Percentiles rank a stretch among this genome's conserved stretches.
phyloP scores from a whole-genome alignment of 768 basidiomycete species.

The Multifurca ochricompacta region DNA sequence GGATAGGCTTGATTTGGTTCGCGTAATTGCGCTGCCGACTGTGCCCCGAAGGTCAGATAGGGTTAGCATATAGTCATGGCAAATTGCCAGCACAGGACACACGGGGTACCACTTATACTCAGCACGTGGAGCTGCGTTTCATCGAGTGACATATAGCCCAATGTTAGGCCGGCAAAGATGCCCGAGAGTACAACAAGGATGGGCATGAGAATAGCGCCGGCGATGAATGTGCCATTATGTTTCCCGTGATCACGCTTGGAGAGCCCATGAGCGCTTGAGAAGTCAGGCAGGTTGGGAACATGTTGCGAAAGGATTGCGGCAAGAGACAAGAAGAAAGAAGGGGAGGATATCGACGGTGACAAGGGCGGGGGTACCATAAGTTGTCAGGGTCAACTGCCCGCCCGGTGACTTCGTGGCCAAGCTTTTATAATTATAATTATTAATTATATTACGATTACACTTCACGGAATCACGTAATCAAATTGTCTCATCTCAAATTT shows the following conservation, averaged over 20 bases:
- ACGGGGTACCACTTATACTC: conserved; percentile 79
- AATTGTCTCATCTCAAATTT: background rate
- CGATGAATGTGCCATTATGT: conserved; percentile 29
- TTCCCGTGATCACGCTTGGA: conserved; percentile 27
- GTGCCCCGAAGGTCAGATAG: conserved; percentile 2
- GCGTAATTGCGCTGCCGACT: conserved; percentile 78
- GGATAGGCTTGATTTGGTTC: conserved; percentile 78
- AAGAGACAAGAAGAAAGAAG: conserved; percentile 17
- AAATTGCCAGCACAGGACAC: conserved; percentile 26
- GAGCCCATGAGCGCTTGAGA: conserved; percentile 22
- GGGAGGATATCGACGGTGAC: conserved; percentile 9
- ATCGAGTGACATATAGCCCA: conserved; percentile 91
- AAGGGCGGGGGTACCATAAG: conserved; percentile 20
- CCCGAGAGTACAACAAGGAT: conserved; percentile 77
- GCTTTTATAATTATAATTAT: background rate
- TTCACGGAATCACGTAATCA: background rate
- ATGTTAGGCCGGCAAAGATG: conserved; percentile 83
- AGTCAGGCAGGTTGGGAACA: conserved; percentile 13
- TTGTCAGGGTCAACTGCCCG: background rate
- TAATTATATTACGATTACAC: background rate
- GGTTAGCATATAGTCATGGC: conserved; percentile 9
- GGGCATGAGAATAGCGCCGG: conserved; percentile 61
- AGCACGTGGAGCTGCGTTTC: conserved; percentile 87
- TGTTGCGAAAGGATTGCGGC: conserved; percentile 19
- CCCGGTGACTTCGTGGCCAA: background rate